These are phyloP conservation scores for Fusarium mexicanum DNA, from an alignment of 2,329 filamentous ascomycete species.

Conservation along the genomic window DNA sequence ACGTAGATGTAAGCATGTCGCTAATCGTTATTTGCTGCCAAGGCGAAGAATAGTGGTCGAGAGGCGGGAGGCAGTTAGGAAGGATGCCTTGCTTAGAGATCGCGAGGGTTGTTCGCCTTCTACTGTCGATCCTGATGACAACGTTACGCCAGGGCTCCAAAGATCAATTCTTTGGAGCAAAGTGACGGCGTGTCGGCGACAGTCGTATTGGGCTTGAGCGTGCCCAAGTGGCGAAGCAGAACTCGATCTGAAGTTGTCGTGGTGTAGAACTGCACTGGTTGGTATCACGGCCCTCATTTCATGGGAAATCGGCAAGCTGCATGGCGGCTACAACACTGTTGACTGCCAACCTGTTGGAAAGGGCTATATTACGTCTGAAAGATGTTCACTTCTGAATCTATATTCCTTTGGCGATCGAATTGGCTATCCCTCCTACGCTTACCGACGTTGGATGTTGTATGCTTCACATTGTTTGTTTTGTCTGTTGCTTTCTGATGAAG, in stretches of 20 bases:
- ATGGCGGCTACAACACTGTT: neutral
- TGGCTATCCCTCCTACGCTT: neutral
- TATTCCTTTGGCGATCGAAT: neutral
- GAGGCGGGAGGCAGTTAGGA: too few species aligned
- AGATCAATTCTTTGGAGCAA: neutral
- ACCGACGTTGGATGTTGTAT: neutral
- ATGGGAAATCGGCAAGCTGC: neutral
- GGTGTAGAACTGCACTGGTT: neutral
- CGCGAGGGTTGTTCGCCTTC: neutral
- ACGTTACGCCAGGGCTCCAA: neutral
- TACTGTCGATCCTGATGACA: neutral
- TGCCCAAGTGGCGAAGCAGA: neutral
- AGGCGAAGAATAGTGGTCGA: neutral
- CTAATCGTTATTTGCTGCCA: neutral
- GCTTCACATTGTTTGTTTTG: rapidly evolving
- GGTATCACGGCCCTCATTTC: neutral
- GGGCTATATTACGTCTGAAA: neutral
- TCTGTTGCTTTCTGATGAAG: neutral
- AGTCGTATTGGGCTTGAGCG: neutral
- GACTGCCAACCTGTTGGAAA: neutral
- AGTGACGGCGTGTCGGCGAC: too few species aligned
- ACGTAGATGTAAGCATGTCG: rapidly evolving
- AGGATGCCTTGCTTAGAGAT: neutral
- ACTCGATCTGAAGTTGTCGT: too few species aligned
- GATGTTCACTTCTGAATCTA: neutral